Conservation (phyloP, 768 basidiomycete genomes). For the Multifurca ochricompacta region DNA sequence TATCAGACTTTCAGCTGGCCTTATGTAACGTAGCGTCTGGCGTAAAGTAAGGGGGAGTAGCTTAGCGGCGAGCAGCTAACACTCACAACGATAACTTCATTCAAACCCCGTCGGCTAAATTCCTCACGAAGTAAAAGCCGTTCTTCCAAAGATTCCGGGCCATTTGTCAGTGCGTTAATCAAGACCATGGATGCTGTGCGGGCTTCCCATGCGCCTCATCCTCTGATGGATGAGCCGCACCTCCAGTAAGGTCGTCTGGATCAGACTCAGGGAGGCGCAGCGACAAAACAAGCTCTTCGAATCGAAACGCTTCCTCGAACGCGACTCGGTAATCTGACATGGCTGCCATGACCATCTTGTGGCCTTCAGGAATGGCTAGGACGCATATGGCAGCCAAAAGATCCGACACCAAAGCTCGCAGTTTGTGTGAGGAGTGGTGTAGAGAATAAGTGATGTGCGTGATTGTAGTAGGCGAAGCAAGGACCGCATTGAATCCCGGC, state of each 20-base stretch:
- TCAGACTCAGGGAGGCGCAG: constrained; percentile 46
- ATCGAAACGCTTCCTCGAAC: constrained; percentile 69
- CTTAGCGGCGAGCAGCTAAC: neutral
- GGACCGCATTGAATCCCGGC: constrained; percentile 65
- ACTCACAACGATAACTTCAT: constrained; percentile 78
- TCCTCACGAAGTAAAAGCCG: constrained; percentile 77
- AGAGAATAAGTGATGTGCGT: constrained; percentile 69
- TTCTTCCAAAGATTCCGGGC: constrained; percentile 70
- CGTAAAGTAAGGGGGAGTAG: neutral
- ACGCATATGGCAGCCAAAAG: constrained; percentile 80
- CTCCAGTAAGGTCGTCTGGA: constrained; percentile 28
- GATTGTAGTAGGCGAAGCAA: constrained; percentile 56
- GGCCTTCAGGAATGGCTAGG: constrained; percentile 61
- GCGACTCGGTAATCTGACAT: constrained; percentile 72
- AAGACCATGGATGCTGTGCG: constrained; percentile 68
- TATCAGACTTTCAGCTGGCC: constrained; percentile 71
- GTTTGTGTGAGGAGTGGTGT: constrained; percentile 55
- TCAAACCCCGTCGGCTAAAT: constrained; percentile 70
- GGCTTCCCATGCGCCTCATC: constrained; percentile 79
- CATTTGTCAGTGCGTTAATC: constrained; percentile 71
- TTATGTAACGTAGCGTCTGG: constrained; percentile 66
- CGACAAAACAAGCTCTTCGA: constrained; percentile 62
- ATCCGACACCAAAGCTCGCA: constrained; percentile 64
- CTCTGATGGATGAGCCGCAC: constrained; percentile 26
- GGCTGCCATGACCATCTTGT: constrained; percentile 65